Conservation (phyloP, 306 rosid genomes). For the Lablab purpureus region DNA sequence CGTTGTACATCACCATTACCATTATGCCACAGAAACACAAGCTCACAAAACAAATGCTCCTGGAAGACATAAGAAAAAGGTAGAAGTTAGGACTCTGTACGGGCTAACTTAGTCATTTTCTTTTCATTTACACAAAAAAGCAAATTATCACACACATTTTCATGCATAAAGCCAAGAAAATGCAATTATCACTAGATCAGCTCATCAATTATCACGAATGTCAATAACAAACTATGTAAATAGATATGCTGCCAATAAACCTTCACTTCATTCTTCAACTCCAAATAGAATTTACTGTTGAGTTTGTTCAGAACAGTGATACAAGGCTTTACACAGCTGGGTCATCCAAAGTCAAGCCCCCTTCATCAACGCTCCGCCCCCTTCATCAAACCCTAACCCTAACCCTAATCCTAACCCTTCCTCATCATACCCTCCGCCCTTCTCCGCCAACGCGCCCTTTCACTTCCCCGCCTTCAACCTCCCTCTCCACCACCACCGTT, state of each 20-base stretch:
- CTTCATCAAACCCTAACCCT: too few species aligned
- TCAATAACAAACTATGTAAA: constrained; percentile 27
- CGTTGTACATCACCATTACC: constrained; percentile 68
- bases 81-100: constrained; percentile 30
- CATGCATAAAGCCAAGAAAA: constrained; percentile 6
- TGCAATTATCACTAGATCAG: neutral
- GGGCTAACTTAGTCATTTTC: neutral
- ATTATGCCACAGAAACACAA: constrained; percentile 65
- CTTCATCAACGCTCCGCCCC: too few species aligned
- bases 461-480: too few species aligned
- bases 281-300: constrained; percentile 58
- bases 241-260: constrained; percentile 50
- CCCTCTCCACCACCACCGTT: too few species aligned
- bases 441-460: too few species aligned
- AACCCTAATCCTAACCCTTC: too few species aligned
- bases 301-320: constrained; percentile 74
- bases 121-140: neutral
- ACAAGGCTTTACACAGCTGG: constrained; percentile 79
- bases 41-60: constrained; percentile 73
- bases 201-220: constrained; percentile 6
- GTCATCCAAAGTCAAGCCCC: constrained; percentile 56
- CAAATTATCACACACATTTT: neutral
- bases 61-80: constrained; percentile 45
- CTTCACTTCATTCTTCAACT: constrained; percentile 68
- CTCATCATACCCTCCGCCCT: too few species aligned